Evolutionary conservation across 805 yeast species (phyloP), one percentile per base, ranked within the genome.

Genomic region (Henningerozyma blattae): DNA sequence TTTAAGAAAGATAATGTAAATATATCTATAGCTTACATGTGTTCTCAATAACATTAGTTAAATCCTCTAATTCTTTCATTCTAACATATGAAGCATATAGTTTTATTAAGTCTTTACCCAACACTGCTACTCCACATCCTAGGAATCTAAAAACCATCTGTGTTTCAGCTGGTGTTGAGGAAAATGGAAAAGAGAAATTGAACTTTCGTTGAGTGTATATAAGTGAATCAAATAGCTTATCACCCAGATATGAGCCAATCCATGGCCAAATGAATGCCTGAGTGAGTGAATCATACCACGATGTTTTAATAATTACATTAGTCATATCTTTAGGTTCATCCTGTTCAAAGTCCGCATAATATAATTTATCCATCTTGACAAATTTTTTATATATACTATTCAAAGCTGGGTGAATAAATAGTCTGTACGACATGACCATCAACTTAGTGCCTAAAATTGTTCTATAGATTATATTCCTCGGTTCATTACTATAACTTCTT

Each of bases 81-180:
- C 53, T 39, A 26, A 40, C 22, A 35, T 41, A 40, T 6, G 47
- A 39, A 3, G 38, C 16, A 25, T 43, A 43, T 6, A 36, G 28
- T 18, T 47, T 42, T 7, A 41, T 25, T 4, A 40, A 15, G 15
- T 42, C 44, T 15, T 44, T 41, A 8, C 38, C 35, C 1, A 50
- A 14, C 8, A 48, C 50, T 2, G 42, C 34, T 2, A 41, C 10
- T 8, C 48, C 50, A 30, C 48, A 47, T n/a, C 57, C 53, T 2
- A 44, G 13, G 22, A 54, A 37, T 31, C 43, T 50, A 26, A 42
- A 48, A n/a, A 42, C 31, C 50, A 49, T 45, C 15, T 31, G 38
- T 14, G 40, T 32, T 25, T 50, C 51, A 32, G 49, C 39, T 3
- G 49, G 48, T 2, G 52, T 37, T 4, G 31, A 32, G 5, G 34